These are phyloP conservation scores for Pseudevernia furfuracea DNA, from an alignment of 495 filamentous ascomycete species.

Conservation along the genomic window DNA sequence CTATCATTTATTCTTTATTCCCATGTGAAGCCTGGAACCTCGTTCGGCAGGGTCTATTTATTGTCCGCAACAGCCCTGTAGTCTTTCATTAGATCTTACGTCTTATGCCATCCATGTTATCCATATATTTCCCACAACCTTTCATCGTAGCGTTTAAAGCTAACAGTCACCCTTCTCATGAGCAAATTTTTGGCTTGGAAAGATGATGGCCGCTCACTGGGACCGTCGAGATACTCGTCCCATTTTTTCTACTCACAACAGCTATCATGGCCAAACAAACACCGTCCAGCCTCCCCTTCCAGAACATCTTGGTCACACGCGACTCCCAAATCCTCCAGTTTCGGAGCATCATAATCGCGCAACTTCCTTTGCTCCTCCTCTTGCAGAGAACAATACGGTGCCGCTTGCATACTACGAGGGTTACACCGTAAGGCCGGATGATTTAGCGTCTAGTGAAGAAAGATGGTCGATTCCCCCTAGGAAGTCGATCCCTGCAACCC, in stretches of 20 bases:
- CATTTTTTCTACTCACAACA: not conserved
- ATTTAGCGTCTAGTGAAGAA: not conserved
- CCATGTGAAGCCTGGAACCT: not conserved
- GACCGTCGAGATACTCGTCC: not conserved
- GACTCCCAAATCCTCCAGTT: not conserved
- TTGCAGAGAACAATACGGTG: not conserved
- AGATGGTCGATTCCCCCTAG: constrained; percentile 1
- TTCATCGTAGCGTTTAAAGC: not conserved
- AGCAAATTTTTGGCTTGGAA: not conserved
- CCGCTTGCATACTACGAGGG: not conserved
- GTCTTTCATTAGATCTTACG: not conserved
- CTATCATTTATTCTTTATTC: not conserved
- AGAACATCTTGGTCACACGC: not conserved
- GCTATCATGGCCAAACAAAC: constrained; percentile 1
- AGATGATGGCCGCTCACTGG: constrained; percentile 2
- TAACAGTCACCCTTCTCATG: not conserved
- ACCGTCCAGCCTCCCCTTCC: not conserved
- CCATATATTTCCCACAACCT: not conserved
- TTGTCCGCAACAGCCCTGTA: not conserved
- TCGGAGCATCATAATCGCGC: not conserved
- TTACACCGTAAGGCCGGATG: constrained; percentile 9
- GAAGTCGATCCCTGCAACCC: constrained; percentile 1
- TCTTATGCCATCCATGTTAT: not conserved
- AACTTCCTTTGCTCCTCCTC: not conserved
- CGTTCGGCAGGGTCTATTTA: not conserved